These are phyloP conservation scores for Marvania coccoides DNA, from an alignment of 139 green algal species.

Conservation along the genomic window DNA sequence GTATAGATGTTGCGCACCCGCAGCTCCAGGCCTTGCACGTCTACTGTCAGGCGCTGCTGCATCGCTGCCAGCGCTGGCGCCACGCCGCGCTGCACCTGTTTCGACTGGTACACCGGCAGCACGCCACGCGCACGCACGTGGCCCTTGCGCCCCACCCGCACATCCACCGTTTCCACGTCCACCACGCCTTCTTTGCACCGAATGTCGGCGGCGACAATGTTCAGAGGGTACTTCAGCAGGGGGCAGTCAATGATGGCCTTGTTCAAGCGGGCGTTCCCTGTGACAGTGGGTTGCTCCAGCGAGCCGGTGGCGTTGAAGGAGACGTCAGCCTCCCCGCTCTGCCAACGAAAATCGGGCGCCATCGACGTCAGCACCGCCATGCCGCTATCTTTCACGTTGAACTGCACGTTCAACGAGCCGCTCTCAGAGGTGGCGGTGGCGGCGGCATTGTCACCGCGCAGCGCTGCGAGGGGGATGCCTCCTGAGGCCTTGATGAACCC, in stretches of 20 bases:
- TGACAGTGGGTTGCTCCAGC: constrained; percentile 24
- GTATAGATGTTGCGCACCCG: constrained; percentile 62
- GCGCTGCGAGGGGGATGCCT: constrained; percentile 24
- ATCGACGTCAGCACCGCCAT: constrained; percentile 72
- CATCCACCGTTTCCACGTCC: constrained; percentile 57
- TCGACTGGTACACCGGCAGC: constrained; percentile 38
- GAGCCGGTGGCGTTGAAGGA: constrained; percentile 34
- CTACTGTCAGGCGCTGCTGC: constrained; percentile 5
- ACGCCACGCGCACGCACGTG: constrained; percentile 44
- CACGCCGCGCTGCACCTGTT: not conserved
- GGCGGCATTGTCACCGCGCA: not conserved
- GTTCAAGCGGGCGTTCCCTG: constrained; percentile 31
- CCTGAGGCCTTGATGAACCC: constrained; percentile 47
- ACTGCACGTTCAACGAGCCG: not conserved
- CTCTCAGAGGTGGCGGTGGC: not conserved
- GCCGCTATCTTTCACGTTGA: constrained; percentile 64
- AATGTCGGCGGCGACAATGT: constrained; percentile 38
- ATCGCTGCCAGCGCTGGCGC: not conserved
- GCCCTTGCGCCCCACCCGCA: constrained; percentile 54
- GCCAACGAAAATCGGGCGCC: constrained; percentile 61
- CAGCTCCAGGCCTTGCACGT: constrained; percentile 54
- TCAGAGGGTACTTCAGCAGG: constrained; percentile 46
- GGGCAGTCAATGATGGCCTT: constrained; percentile 46
- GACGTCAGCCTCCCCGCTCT: constrained; percentile 57
- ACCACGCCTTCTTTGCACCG: constrained; percentile 35